Percentiles rank a stretch among this genome's conserved stretches.
phyloP scores from a whole-genome alignment of 1,284 basidiomycete genomes.

The Pseudozyma sp. region DNA sequence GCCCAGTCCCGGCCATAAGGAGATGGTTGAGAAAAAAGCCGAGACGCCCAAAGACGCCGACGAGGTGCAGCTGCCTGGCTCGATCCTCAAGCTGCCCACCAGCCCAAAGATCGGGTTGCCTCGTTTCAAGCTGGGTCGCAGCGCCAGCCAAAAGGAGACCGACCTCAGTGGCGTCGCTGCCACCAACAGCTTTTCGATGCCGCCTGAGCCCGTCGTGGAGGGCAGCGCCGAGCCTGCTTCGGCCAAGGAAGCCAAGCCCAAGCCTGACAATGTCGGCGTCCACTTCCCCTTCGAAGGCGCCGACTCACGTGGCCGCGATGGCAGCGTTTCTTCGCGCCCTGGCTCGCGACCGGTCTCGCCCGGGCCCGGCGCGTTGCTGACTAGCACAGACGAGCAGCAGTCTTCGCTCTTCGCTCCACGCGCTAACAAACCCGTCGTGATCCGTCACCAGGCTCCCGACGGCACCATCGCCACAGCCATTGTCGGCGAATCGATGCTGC shows the following conservation, averaged over 20 bases:
- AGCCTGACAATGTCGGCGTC: constrained; percentile 15
- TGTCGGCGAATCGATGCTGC: constrained; percentile 52
- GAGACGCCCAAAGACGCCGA: constrained; percentile 36
- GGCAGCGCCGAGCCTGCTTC: constrained; percentile 12
- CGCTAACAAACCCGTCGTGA: constrained; percentile 53
- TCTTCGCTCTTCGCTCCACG: constrained; percentile 26
- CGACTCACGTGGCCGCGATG: constrained; percentile 12
- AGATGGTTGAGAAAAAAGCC: constrained; percentile 34
- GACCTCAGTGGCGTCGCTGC: constrained; percentile 4
- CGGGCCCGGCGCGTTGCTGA: constrained; percentile 17
- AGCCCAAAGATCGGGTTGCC: constrained; percentile 43
- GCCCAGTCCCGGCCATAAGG: constrained; percentile 53
- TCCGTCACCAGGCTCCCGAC: constrained; percentile 50
- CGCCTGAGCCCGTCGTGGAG: constrained; percentile 23
- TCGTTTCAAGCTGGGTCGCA: constrained; percentile 45
- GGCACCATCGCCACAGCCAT: constrained; percentile 51
- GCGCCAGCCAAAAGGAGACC: constrained; percentile 20
- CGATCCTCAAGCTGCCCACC: constrained; percentile 36
- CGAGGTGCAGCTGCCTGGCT: constrained; percentile 30
- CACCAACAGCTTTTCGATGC: constrained; percentile 3
- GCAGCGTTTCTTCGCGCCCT: constrained; percentile 15
- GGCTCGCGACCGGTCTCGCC: constrained; percentile 45
- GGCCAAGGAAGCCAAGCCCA: constrained; percentile 6
- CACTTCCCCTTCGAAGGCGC: constrained; percentile 25
- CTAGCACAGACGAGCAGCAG: constrained; percentile 15